Evolutionary conservation across 1,284 basidiomycete genomes (phyloP).

Genomic region (Veloboletus limbatus): DNA sequence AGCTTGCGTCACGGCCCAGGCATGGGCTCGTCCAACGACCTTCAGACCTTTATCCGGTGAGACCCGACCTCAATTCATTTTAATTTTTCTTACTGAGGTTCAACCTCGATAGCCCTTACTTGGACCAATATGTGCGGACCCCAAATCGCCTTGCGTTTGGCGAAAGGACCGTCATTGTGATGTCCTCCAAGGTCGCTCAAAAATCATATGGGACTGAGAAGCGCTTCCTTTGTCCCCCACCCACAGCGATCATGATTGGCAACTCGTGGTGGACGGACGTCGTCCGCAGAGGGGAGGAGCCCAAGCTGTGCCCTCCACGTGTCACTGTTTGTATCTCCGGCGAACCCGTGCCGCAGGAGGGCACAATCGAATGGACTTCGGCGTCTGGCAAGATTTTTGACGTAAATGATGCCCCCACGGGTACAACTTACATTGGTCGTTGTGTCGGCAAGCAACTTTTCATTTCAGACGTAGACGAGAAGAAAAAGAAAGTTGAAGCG

Average conservation of each 20-base stretch:
- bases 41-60: slow-evolving; percentile 78
- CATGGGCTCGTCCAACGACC: slow-evolving; percentile 62
- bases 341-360: slow-evolving; percentile 80
- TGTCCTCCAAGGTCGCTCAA: slow-evolving; percentile 96
- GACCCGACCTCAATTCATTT: slow-evolving; percentile 20
- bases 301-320: slow-evolving; percentile 74
- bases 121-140: slow-evolving; percentile 82
- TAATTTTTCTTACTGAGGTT: slow-evolving; percentile 15
- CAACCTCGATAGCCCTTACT: slow-evolving; percentile 55
- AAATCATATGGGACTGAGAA: slow-evolving; percentile 97
- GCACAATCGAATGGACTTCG: slow-evolving; percentile 81
- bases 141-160: slow-evolving; percentile 87
- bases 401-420: slow-evolving; percentile 72
- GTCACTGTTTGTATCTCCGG: slow-evolving; percentile 91
- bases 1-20: slow-evolving; percentile 60
- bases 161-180: slow-evolving; percentile 91
- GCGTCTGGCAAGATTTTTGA: slow-evolving; percentile 81
- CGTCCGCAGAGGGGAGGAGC: slow-evolving; percentile 66
- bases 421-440: slow-evolving; percentile 80
- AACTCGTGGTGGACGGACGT: slow-evolving; percentile 92
- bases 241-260: slow-evolving; percentile 92
- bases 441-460: slow-evolving; percentile 89
- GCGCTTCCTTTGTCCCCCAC: slow-evolving; percentile 95
- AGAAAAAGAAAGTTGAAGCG: slow-evolving; percentile 90
- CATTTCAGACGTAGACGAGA: slow-evolving; percentile 88